Percentiles rank a stretch among this genome's conserved stretches.
Evolutionary conservation across 768 basidiomycete genomes (phyloP).

Genomic region (Termitomyces heimii): DNA sequence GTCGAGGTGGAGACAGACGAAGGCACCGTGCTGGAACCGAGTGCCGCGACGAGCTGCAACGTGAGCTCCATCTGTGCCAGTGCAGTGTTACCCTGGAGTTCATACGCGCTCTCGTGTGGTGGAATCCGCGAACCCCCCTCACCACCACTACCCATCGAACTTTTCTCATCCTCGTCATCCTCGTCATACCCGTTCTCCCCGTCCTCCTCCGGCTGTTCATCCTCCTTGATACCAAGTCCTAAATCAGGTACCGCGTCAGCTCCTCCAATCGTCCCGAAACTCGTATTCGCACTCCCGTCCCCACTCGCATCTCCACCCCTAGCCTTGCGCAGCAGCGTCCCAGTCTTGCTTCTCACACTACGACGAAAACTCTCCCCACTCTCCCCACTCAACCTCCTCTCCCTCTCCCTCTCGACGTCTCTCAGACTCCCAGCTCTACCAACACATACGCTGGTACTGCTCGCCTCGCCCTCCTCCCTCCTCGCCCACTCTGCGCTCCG

Average conservation of each 20-base stretch:
- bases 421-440: conserved; percentile 1
- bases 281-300: conserved; percentile 4
- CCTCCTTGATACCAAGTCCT: conserved; percentile 12
- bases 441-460: conserved; percentile 3
- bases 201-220: conserved; percentile 15
- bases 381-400: conserved; percentile 36
- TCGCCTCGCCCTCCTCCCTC: conserved; percentile 27
- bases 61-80: conserved; percentile 78
- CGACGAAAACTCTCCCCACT: conserved; percentile 38
- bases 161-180: conserved; percentile 31
- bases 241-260: conserved; percentile 12
- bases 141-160: conserved; percentile 27
- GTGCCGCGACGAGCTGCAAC: conserved; percentile 32
- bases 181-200: conserved; percentile 23
- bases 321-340: conserved; percentile 7
- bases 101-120: conserved; percentile 55
- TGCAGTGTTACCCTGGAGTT: conserved; percentile 63
- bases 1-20: neutral
- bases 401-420: neutral
- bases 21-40: conserved; percentile 9
- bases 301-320: neutral
- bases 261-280: conserved; percentile 4
- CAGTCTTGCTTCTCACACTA: conserved; percentile 17
- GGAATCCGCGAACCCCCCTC: conserved; percentile 23
- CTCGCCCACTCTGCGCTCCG: conserved; percentile 70